phyloP scores from a whole-genome alignment of 495 filamentous ascomycete genomes.

The Penicillium dipodomyicola region DNA sequence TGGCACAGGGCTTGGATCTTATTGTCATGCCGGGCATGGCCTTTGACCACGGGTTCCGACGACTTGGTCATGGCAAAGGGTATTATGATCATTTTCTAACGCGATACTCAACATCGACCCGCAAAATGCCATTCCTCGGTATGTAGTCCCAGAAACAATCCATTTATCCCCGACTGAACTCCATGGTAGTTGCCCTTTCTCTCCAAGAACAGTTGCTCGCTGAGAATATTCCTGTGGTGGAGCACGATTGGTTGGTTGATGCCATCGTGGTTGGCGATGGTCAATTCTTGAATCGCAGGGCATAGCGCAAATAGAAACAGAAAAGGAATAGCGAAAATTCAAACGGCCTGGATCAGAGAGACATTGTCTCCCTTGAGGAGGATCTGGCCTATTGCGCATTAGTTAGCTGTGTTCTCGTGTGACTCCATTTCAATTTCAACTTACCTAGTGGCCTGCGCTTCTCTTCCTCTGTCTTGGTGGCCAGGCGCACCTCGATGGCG shows the following conservation, averaged over 20 bases:
- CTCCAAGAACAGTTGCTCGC: slow-evolving; percentile 82
- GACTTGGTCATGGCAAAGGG: slow-evolving; percentile 92
- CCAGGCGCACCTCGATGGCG: slow-evolving; percentile 84
- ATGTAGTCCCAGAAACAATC: slow-evolving; percentile 28
- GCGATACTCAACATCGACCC: slow-evolving; percentile 55
- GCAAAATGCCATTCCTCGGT: slow-evolving; percentile 65
- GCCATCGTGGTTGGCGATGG: slow-evolving; percentile 62
- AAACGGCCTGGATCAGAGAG: slow-evolving; percentile 81
- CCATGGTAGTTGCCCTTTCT: slow-evolving; percentile 70
- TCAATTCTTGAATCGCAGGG: slow-evolving; percentile 37
- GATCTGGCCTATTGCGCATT: slow-evolving; percentile 72
- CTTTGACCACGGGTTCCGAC: slow-evolving; percentile 72
- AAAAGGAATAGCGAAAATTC: slow-evolving; percentile 22
- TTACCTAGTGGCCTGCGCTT: slow-evolving; percentile 76
- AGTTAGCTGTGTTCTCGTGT: slow-evolving; percentile 16
- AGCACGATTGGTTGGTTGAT: slow-evolving; percentile 65
- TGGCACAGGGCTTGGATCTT: slow-evolving; percentile 72
- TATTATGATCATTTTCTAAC: slow-evolving; percentile 94
- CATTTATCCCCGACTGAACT: slow-evolving; percentile 25
- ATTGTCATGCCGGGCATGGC: slow-evolving; percentile 93
- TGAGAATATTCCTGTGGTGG: slow-evolving; percentile 63
- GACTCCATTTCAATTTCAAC: slow-evolving; percentile 19
- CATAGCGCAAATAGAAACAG: slow-evolving; percentile 24
- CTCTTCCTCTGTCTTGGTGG: slow-evolving; percentile 79
- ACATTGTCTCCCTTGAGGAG: slow-evolving; percentile 97